Evolutionary conservation across 1,284 basidiomycete genomes (phyloP).

Genomic region (Puccinia novopanici): DNA sequence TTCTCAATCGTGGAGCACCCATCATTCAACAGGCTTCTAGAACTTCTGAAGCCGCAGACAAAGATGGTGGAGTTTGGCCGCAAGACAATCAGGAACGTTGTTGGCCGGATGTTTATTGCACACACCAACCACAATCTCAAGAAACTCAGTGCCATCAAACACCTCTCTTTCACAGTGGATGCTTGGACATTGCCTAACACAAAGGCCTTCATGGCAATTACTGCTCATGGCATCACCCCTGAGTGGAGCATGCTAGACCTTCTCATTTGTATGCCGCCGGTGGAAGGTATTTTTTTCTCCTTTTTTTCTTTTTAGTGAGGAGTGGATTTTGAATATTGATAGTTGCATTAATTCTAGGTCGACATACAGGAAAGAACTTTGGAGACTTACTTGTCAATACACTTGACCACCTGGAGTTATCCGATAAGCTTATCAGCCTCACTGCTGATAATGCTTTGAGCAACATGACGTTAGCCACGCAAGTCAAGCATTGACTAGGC

Average conservation of each 20-base stretch:
- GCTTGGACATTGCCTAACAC: too few relatives aligned
- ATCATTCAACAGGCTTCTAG: background rate
- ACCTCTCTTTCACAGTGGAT: background rate
- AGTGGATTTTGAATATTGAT: too few relatives aligned
- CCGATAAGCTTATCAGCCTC: background rate
- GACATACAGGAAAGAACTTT: background rate
- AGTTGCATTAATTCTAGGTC: too few relatives aligned
- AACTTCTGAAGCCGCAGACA: background rate
- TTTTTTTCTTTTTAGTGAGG: too few relatives aligned
- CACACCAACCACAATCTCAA: background rate
- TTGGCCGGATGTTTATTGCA: background rate
- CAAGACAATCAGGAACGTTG: background rate
- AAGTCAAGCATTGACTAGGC: too few relatives aligned
- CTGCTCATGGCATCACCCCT: constrained; percentile 15
- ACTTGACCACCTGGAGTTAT: background rate
- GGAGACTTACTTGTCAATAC: background rate
- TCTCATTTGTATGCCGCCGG: background rate
- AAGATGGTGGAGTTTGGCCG: background rate
- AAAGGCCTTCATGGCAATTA: constrained; percentile 30
- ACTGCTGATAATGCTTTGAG: constrained; percentile 15
- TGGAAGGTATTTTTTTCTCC: too few relatives aligned
- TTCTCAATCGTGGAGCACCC: background rate
- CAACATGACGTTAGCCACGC: background rate
- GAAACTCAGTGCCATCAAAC: background rate
- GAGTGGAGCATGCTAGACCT: too few relatives aligned